Base-by-base conservation (phyloP, 179 eudicot species). In the Nepenthes alata region DNA sequence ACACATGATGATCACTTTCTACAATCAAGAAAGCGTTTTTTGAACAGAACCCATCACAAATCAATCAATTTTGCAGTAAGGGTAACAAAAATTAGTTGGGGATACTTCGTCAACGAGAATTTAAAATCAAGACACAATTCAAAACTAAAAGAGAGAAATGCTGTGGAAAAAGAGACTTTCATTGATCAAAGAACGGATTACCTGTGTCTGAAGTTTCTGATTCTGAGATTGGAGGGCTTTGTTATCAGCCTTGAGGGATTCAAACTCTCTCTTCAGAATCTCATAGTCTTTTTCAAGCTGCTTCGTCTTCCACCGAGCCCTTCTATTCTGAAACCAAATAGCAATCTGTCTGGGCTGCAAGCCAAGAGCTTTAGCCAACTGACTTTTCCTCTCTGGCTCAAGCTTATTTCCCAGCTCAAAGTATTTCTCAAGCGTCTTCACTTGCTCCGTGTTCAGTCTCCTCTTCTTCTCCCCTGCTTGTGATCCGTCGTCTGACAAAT, bases 311-410 rank as follows among this genome's bases (percentile, higher is more conserved):
- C 93, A 88, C 56, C 96, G 71, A 2, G 96, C 96, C 68, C 96
- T 77, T 59, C 96, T 77, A 60, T 88, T 88, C 63, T 88, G 95
- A 54, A 88, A 88, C 95, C 95, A 88, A 56, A 88, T 85, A 0
- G 95, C 95, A 50, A 88, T 75, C 55, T 88, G 96, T 37, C 94
- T 81, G 0, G 96, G 96, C 66, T 88, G 93, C 25, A 89, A 79
- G 3, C 91, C 91, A 59, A 89, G 82, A 35, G 84, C 85, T 56
- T 84, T 81, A 62, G 97, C 95, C 47, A 89, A 61, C 83, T 89
- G 95, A 81, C 85, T 69, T 79, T 87, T 90, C 71, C 97, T 78
- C 69, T 90, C 95, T 1, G 97, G 97, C 48, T 90, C 97, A 56
- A 90, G 93, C 77, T 90, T 90, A 67, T 90, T 90, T 0, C 89